Evolutionary conservation across 805 yeast genomes (phyloP).

Genomic region (Lipomyces lipofer): DNA sequence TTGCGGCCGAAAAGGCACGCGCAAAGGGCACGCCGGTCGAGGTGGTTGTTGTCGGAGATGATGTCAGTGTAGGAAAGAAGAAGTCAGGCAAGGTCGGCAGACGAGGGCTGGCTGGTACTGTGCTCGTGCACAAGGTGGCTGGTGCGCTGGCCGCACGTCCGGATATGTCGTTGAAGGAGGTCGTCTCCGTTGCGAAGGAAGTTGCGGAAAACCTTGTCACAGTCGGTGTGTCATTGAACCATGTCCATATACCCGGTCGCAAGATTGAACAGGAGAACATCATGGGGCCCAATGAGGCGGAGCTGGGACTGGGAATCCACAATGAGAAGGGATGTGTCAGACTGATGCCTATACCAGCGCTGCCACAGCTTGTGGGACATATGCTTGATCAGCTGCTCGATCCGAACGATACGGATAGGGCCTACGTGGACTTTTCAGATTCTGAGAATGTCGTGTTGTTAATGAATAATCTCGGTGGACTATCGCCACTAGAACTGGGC

Average conservation of each 20-base stretch:
- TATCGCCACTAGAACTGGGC: conserved; percentile 74
- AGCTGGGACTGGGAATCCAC: conserved; percentile 94
- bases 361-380: conserved; percentile 57
- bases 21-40: conserved; percentile 72
- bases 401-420: conserved; percentile 68
- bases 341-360: conserved; percentile 65
- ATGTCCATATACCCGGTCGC: conserved; percentile 87
- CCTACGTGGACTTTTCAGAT: conserved; percentile 67
- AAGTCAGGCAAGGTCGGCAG: conserved; percentile 92
- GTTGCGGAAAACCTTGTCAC: conserved; percentile 73
- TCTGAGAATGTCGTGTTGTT: conserved; percentile 68
- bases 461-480: conserved; percentile 87
- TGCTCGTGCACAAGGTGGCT: conserved; percentile 77
- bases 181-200: conserved; percentile 58
- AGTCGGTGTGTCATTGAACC: conserved; percentile 85
- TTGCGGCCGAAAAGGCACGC: conserved; percentile 86
- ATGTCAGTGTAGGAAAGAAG: conserved; percentile 88
- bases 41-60: conserved; percentile 81
- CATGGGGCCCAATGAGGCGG: conserved; percentile 66
- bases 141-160: conserved; percentile 65
- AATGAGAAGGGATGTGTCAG: conserved; percentile 85
- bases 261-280: conserved; percentile 48
- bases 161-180: conserved; percentile 50
- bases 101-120: conserved; percentile 91
- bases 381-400: conserved; percentile 65